Evolutionary conservation across 2,329 filamentous ascomycete genomes (phyloP), one percentile per base, ranked within the genome.

Genomic region (Colletotrichum sp.): DNA sequence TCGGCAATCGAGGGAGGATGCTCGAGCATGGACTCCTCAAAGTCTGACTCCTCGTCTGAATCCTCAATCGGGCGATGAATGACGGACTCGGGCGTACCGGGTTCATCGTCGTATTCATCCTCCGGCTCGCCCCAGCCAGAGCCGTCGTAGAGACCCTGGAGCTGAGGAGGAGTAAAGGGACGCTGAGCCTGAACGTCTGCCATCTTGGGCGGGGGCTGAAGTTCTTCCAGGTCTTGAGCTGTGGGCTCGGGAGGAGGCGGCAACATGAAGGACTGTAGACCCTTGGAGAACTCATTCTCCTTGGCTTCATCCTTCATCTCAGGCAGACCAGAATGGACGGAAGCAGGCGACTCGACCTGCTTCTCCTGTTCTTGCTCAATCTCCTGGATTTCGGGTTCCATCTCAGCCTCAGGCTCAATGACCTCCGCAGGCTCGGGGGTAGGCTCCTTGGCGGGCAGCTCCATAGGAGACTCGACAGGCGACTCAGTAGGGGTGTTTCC

Each of bases 21-120:
- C 27, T 61, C 83, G 2, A 79, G 80, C 55, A 84, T 81, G 3
- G 79, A 79, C 56, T 81, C 79, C 8, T 80, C 72, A 70, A 81
- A 83, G 34, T 86, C 84, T 27, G 82, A 80, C 22, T 82, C 81
- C 27, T 82, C 80, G 62, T 80, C 79, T 6, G 78, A 79, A 9
- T 83, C 83, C 13, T 83, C 82, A 28, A 95, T 84, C 3, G 93
- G 92, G 80, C 96, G 94, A 77, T 95, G 94, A 78, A 98, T 96
- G 27, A 98, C 96, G 8, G 96, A 98, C 66, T 96, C 94, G 16
- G 96, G 96, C 9, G 95, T 97, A 39, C 92, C 91, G 12, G 92
- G 92, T 77, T 94, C 93, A 1, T 91, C 86, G 2, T 90, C 88
- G 70, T 87, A 89, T 64, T 90, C 89, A 36, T 89, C 87, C 55